phyloP scores from a whole-genome alignment of 305 asterid genomes.

The Euphrasia arctica region DNA sequence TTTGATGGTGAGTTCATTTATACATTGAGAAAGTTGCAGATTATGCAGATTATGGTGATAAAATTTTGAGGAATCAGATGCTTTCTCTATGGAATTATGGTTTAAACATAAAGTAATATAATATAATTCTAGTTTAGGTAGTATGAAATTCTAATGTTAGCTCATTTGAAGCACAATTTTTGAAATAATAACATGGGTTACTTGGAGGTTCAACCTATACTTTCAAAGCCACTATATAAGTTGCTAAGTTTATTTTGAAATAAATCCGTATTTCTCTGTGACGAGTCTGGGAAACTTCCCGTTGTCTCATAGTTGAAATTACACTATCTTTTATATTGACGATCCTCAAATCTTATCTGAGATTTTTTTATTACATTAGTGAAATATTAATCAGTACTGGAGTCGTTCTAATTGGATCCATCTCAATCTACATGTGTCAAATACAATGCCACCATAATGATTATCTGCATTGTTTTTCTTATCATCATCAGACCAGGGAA shows the following conservation, averaged over 20 bases:
- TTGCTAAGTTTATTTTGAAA: neutral
- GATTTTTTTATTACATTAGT: neutral
- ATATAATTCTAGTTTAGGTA: too few relatives aligned
- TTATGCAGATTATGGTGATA: constrained; percentile 10
- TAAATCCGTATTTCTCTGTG: neutral
- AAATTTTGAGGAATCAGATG: neutral
- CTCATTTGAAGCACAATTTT: too few relatives aligned
- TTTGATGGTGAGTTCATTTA: constrained; percentile 4
- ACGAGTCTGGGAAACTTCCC: neutral
- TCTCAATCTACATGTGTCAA: constrained; percentile 1
- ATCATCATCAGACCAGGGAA: too few relatives aligned
- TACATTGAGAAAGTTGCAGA: constrained; percentile 23
- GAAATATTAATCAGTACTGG: neutral
- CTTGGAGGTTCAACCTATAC: too few relatives aligned
- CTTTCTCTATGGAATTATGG: too few relatives aligned
- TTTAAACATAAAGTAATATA: too few relatives aligned
- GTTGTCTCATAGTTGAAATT: neutral
- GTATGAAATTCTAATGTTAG: too few relatives aligned
- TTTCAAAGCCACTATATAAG: too few relatives aligned
- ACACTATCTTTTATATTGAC: constrained; percentile 5
- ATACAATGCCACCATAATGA: neutral
- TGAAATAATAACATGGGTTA: too few relatives aligned
- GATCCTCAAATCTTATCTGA: neutral
- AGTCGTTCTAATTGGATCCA: neutral
- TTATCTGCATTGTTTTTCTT: too few relatives aligned